Evolutionary conservation across 1,284 basidiomycete species (phyloP).

Genomic region (Phylloporus sp.): DNA sequence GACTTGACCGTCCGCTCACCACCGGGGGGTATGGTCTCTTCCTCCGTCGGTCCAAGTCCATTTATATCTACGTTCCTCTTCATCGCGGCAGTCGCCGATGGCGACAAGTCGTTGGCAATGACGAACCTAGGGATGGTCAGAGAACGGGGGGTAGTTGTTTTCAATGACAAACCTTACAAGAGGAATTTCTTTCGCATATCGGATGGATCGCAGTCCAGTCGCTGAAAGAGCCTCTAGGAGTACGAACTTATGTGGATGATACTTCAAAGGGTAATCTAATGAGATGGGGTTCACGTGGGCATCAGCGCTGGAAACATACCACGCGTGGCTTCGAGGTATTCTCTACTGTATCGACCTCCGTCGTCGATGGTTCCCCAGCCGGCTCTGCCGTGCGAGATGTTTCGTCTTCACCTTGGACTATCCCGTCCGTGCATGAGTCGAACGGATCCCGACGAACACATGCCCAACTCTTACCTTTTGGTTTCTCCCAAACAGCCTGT

Average conservation of each 20-base stretch:
- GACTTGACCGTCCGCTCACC: conserved; percentile 20
- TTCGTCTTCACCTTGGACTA: conserved; percentile 9
- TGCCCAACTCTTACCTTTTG: conserved; percentile 21
- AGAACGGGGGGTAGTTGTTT: conserved; percentile 2
- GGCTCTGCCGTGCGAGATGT: neutral
- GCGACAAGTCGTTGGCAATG: conserved; percentile 92
- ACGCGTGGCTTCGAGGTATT: conserved; percentile 18
- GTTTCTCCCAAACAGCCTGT: conserved; percentile 30
- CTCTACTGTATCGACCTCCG: conserved; percentile 5
- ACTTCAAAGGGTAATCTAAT: conserved; percentile 35
- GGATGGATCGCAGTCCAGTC: conserved; percentile 94
- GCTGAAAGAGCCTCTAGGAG: conserved; percentile 96
- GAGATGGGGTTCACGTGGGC: conserved; percentile 2
- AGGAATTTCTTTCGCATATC: conserved; percentile 98
- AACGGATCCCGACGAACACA: conserved; percentile 22
- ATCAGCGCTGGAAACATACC: conserved; percentile 24
- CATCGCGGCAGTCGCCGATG: conserved; percentile 87
- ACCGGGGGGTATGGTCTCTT: conserved; percentile 21
- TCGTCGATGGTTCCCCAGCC: neutral
- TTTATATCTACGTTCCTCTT: conserved; percentile 90
- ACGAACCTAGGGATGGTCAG: conserved; percentile 58
- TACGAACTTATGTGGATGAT: conserved; percentile 70
- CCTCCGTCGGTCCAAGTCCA: conserved; percentile 58
- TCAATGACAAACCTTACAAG: conserved; percentile 67
- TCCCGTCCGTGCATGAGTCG: conserved; percentile 1